Percentiles rank a stretch among this genome's conserved stretches.
Evolutionary conservation across 2,329 filamentous ascomycete species (phyloP).

Genomic region (Epichloe hybrida): DNA sequence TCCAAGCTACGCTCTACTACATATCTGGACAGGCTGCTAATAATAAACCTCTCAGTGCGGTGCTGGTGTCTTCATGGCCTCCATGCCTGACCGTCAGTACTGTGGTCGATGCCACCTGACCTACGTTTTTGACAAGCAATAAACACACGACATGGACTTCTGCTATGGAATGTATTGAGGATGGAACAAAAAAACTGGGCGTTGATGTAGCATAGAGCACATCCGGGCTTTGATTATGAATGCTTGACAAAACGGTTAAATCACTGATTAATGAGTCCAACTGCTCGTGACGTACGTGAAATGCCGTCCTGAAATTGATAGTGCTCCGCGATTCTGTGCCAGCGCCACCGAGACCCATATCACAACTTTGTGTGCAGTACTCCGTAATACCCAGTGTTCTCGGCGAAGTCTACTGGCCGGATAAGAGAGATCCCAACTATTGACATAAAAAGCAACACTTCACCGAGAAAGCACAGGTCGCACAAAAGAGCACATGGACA

Average conservation of each 20-base stretch:
- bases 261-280: background rate
- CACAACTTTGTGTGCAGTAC: too few relatives aligned
- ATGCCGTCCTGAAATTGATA: background rate
- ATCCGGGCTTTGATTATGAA: slow-evolving; percentile 27
- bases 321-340: too few relatives aligned
- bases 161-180: slow-evolving; percentile 18
- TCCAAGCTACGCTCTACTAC: background rate
- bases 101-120: slow-evolving; percentile 64
- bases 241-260: slow-evolving; percentile 18
- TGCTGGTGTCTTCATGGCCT: slow-evolving; percentile 99
- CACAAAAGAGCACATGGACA: background rate
- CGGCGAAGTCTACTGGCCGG: background rate
- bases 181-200: slow-evolving; percentile 15
- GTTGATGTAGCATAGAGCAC: slow-evolving; percentile 31
- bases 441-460: background rate
- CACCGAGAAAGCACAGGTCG: background rate
- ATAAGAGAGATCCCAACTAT: background rate
- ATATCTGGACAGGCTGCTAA: background rate
- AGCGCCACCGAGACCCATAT: too few relatives aligned
- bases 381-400: background rate
- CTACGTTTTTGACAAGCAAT: slow-evolving; percentile 60
- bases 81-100: slow-evolving; percentile 99
- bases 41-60: slow-evolving; percentile 53
- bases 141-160: slow-evolving; percentile 21
- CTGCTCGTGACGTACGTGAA: background rate